Evolutionary conservation across 2,329 filamentous ascomycete genomes (phyloP), one percentile per base, ranked within the genome.

Genomic region (Chaetomium globosum): DNA sequence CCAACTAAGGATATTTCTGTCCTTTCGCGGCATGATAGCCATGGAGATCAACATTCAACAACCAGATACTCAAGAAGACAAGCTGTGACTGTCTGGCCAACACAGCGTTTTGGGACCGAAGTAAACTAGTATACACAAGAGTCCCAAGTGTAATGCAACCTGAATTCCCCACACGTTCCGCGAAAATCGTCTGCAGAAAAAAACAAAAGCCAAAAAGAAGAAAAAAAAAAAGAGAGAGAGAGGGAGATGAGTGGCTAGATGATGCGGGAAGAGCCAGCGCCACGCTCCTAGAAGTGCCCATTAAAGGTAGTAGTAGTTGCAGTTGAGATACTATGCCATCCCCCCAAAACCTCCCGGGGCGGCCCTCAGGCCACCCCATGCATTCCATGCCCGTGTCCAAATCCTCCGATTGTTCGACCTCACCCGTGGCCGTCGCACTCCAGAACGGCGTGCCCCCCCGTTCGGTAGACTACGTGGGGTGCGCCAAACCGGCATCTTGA

Each of bases 221-320:
- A 6, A 1, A n/a, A 31, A 12, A n/a, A 8, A 39, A 33, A 30
- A 36, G 16, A 21, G 39, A 54, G 49, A 8, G 26, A 33, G 23
- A 36, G 16, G 16, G 39, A 54, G 49, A 63, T 49, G 54, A 63
- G 56, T 33, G 39, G 59, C 39, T 48, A 63, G 58, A 65, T 58
- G 56, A 56, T 63, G 46, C 59, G 55, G 39, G 26, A 46, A 53
- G 26, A 70, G 65, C 73, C 71, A 68, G 70, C 75, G 72, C 75
- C 75, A 67, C 73, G 75, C 75, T 77, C 73, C 68, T 70, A 74
- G 73, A 73, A 75, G 61, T 77, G 74, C 73, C 72, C 64, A 73
- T 69, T 74, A 72, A 72, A 71, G 69, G 65, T 68, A 52, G 33
- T 65, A 67, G 56, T 68, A 66, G 26, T 65, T 65, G 62, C 46